Conservation (phyloP, 148 eudicot genomes). For the Cornus controversa region DNA sequence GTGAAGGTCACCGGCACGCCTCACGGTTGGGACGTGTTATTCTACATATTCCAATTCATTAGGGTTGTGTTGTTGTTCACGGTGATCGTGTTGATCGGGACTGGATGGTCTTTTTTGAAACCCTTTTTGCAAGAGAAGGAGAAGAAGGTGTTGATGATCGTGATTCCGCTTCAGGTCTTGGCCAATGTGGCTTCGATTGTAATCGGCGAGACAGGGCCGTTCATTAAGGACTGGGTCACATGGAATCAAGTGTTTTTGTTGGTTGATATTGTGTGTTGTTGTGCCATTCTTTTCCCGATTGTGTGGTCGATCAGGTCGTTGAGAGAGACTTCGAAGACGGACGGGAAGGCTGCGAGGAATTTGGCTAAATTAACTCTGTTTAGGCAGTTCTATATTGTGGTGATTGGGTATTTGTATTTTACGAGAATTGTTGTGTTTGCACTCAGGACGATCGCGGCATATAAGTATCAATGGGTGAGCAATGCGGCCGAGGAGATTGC, state of each 20-base stretch:
- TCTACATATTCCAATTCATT: constrained; percentile 79
- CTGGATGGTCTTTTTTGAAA: constrained; percentile 96
- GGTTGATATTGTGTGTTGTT: constrained; percentile 90
- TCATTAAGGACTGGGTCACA: constrained; percentile 93
- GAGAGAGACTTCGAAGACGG: constrained; percentile 96
- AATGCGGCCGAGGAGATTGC: constrained; percentile 95
- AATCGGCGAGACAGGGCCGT: constrained; percentile 96
- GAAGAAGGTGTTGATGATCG: constrained; percentile 96
- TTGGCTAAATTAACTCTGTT: constrained; percentile 80
- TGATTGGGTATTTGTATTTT: constrained; percentile 93
- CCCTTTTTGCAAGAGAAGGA: constrained; percentile 95
- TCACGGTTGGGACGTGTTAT: constrained; percentile 94
- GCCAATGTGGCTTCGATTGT: constrained; percentile 90
- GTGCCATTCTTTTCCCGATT: constrained; percentile 83
- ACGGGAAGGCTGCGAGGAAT: constrained; percentile 95
- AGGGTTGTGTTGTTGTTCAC: constrained; percentile 85
- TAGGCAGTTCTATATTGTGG: constrained; percentile 92
- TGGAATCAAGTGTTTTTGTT: constrained; percentile 95
- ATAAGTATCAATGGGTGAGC: constrained; percentile 95
- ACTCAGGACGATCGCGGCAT: constrained; percentile 73
- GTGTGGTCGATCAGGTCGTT: constrained; percentile 93
- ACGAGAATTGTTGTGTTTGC: constrained; percentile 95
- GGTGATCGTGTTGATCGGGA: constrained; percentile 83
- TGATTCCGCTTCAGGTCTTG: constrained; percentile 87
- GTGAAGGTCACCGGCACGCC: constrained; percentile 91